These are phyloP conservation scores for Candida pseudofarinosa DNA, from an alignment of 805 yeast genomes.

Conservation along the genomic window DNA sequence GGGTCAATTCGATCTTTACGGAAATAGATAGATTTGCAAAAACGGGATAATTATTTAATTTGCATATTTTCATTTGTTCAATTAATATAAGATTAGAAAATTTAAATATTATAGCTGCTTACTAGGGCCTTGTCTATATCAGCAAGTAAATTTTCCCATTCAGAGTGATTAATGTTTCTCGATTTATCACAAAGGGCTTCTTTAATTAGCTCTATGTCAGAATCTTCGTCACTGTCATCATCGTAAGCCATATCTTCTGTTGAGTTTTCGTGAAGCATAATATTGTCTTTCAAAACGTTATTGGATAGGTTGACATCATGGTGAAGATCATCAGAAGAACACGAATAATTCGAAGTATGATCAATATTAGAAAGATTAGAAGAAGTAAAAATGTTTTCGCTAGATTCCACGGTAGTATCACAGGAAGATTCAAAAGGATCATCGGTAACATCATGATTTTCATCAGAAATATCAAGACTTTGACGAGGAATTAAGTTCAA, in stretches of 20 bases:
- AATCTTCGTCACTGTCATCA: constrained; percentile 11
- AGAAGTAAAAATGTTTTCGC: background rate
- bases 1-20: constrained; percentile 55
- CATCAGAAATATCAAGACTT: background rate
- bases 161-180: constrained; percentile 1
- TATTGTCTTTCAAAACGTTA: background rate
- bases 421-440: background rate
- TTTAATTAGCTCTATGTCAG: constrained; percentile 19
- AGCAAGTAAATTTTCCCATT: constrained; percentile 9
- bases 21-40: constrained; percentile 43
- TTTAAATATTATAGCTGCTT: background rate
- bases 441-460: background rate
- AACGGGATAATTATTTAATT: background rate
- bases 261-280: constrained; percentile 1
- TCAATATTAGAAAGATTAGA: background rate
- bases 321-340: background rate
- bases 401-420: no score
- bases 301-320: background rate
- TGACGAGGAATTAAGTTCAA: background rate
- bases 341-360: background rate
- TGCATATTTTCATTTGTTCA: constrained; percentile 1
- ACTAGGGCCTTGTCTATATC: constrained; percentile 15
- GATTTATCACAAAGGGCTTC: constrained; percentile 5
- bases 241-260: background rate
- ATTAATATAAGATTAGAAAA: background rate